Evolutionary conservation across 1,139 yeast species (phyloP).

Genomic region (Zygoascus hellenicus): DNA sequence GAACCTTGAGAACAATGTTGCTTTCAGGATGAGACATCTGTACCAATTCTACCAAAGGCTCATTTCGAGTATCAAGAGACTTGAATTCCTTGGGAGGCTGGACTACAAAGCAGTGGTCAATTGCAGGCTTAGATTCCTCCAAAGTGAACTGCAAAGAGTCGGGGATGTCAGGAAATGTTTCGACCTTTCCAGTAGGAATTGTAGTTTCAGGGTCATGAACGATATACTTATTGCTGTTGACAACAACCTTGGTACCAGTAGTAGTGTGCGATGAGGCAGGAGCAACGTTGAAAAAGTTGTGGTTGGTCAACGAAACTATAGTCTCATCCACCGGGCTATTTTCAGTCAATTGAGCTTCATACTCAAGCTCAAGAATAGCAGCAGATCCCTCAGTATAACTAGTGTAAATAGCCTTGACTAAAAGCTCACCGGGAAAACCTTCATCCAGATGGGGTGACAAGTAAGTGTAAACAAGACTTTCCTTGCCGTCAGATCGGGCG

Average conservation of each 20-base stretch:
- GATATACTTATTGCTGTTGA: conserved; percentile 34
- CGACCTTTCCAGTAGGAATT: conserved; percentile 49
- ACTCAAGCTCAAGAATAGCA: conserved; percentile 41
- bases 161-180: conserved; percentile 30
- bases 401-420: conserved; percentile 41
- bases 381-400: conserved; percentile 30
- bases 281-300: conserved; percentile 50
- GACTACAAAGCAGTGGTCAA: conserved; percentile 52
- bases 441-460: conserved; percentile 44
- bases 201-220: conserved; percentile 36
- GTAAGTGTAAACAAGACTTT: conserved; percentile 26
- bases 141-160: conserved; percentile 26
- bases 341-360: conserved; percentile 41
- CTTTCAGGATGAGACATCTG: conserved; percentile 48
- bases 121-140: conserved; percentile 34
- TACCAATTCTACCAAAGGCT: conserved; percentile 37
- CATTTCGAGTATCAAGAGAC: conserved; percentile 40
- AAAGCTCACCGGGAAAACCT: conserved; percentile 53
- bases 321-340: conserved; percentile 43
- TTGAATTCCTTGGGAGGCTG: conserved; percentile 30
- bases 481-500: conserved; percentile 35
- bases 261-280: conserved; percentile 27
- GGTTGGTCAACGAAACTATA: conserved; percentile 57
- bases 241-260: conserved; percentile 30
- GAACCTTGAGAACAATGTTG: conserved; percentile 39